These are phyloP conservation scores for Saturnispora mendoncae DNA, from an alignment of 805 yeast genomes.

Conservation along the genomic window DNA sequence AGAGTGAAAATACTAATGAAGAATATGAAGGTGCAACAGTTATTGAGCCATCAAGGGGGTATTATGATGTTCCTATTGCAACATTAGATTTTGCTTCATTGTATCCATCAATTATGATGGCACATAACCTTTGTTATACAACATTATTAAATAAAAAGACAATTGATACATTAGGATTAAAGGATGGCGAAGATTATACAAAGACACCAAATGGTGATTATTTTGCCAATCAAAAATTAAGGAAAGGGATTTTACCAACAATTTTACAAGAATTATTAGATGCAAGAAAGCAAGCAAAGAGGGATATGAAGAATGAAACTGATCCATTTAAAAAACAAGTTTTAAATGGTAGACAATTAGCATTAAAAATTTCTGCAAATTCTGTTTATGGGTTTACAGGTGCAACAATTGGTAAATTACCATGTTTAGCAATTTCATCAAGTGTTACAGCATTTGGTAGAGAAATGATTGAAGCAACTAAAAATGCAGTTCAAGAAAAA, in stretches of 20 bases:
- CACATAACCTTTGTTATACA: conserved; percentile 93
- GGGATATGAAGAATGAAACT: conserved; percentile 81
- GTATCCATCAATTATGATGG: conserved; percentile 99
- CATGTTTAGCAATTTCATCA: conserved; percentile 93
- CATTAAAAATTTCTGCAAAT: conserved; percentile 92
- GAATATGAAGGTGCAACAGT: conserved; percentile 99
- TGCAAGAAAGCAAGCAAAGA: conserved; percentile 91
- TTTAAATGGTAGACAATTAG: conserved; percentile 93
- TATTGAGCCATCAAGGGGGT: conserved; percentile 92
- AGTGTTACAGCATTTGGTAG: conserved; percentile 95
- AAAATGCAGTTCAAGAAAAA: conserved; percentile 70
- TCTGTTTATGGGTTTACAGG: conserved; percentile 99
- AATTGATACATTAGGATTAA: conserved; percentile 52
- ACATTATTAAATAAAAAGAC: conserved; percentile 67
- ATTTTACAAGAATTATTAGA: conserved; percentile 78
- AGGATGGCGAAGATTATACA: conserved; percentile 70
- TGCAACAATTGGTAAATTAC: conserved; percentile 94
- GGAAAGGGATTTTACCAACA: conserved; percentile 87
- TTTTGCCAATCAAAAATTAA: conserved; percentile 59
- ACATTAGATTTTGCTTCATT: conserved; percentile 95
- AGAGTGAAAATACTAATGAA: conserved; percentile 70
- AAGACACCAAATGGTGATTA: conserved; percentile 87
- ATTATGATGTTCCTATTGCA: conserved; percentile 94
- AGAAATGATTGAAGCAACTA: conserved; percentile 91
- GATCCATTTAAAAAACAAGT: conserved; percentile 94